Percentiles rank a stretch among this genome's conserved stretches.
phyloP scores from a whole-genome alignment of 2,329 filamentous ascomycete genomes.

The Leptosphaerulina australis region DNA sequence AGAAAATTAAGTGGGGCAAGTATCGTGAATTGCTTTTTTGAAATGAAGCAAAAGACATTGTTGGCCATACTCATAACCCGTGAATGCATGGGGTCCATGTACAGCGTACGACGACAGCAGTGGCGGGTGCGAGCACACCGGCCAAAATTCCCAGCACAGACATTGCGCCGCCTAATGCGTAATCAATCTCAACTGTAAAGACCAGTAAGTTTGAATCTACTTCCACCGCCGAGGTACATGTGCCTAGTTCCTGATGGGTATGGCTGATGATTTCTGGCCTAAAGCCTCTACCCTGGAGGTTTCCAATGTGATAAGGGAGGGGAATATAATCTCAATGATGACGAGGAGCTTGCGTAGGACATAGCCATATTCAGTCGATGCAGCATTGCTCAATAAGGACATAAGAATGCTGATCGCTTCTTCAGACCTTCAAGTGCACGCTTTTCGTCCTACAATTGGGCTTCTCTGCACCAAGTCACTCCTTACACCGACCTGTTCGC shows the following conservation, averaged over 20 bases:
- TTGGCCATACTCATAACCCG: neutral
- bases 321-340: neutral
- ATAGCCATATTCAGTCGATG: neutral
- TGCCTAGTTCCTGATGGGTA: neutral
- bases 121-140: constrained; percentile 8
- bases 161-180: constrained; percentile 1
- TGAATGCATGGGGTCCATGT: neutral
- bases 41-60: neutral
- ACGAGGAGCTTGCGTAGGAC: constrained; percentile 20
- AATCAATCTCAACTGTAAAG: neutral
- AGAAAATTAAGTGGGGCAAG: neutral
- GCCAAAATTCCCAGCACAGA: neutral
- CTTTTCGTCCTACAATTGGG: neutral
- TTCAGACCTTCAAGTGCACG: neutral
- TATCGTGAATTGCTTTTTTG: neutral
- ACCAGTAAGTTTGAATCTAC: neutral
- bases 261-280: neutral
- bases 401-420: constrained; percentile 5
- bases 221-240: neutral
- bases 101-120: neutral
- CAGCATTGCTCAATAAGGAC: neutral
- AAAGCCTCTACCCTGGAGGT: neutral
- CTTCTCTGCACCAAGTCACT: neutral
- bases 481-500: neutral
- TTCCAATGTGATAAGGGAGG: neutral